These are phyloP conservation scores for Cutaneotrichosporon daszewskae DNA, from an alignment of 1,284 basidiomycete species.

Conservation along the genomic window DNA sequence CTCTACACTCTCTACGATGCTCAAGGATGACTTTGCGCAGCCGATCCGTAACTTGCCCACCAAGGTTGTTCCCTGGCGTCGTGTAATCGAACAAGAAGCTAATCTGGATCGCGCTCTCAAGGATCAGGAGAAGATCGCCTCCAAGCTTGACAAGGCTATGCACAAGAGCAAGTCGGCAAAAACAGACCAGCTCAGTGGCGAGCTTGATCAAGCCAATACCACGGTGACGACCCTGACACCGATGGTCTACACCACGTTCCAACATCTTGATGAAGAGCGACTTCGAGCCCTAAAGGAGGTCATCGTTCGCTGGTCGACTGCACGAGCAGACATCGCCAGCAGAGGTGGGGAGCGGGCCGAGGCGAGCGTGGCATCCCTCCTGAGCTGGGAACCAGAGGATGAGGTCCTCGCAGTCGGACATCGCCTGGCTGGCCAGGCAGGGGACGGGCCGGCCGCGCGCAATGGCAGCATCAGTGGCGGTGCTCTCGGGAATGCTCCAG, in stretches of 20 bases:
- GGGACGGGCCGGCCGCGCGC: constrained; percentile 12
- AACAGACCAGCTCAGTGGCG: constrained; percentile 29
- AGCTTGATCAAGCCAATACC: constrained; percentile 33
- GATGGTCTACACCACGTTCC: constrained; percentile 42
- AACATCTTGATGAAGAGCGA: constrained; percentile 41
- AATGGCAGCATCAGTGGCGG: too few species aligned
- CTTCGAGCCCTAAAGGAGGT: constrained; percentile 43
- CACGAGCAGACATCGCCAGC: constrained; percentile 39
- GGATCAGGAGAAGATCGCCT: constrained; percentile 39
- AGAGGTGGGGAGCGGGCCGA: constrained; percentile 41
- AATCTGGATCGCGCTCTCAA: constrained; percentile 45
- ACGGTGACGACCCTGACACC: constrained; percentile 36
- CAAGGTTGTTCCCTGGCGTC: constrained; percentile 38
- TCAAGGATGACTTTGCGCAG: constrained; percentile 39
- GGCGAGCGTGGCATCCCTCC: constrained; percentile 29
- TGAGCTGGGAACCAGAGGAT: constrained; percentile 43
- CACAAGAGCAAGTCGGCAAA: constrained; percentile 39
- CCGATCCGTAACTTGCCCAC: constrained; percentile 39
- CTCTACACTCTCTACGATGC: constrained; percentile 30
- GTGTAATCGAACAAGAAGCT: constrained; percentile 37
- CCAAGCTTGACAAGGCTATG: constrained; percentile 43
- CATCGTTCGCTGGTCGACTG: constrained; percentile 44
- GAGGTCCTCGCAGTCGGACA: constrained; percentile 33
- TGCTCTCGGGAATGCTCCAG: too few species aligned
- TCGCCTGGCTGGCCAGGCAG: constrained; percentile 27